Percentiles rank a stretch among this genome's conserved stretches.
These are phyloP conservation scores for Larix kaempferi DNA, from an alignment of 75 land plant genomes.

Conservation along the genomic window DNA sequence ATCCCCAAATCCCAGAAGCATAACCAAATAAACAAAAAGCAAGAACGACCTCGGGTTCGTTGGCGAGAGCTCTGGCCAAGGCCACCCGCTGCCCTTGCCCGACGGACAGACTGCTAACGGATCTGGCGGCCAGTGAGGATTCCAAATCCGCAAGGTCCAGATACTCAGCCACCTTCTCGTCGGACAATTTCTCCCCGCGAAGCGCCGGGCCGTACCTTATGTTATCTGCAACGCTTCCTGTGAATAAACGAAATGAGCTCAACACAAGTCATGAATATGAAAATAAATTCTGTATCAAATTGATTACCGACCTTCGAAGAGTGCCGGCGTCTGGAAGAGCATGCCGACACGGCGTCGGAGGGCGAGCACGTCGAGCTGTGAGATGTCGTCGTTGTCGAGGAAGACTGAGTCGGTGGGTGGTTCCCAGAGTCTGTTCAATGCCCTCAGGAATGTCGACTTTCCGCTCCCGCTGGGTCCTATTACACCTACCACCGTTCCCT, in stretches of 20 bases:
- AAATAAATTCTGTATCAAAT: no score
- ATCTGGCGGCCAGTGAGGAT: slow-evolving; percentile 40
- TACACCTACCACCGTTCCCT: slow-evolving; percentile 66
- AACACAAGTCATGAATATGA: not conserved
- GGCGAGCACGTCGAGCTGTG: slow-evolving; percentile 56
- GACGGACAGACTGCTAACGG: slow-evolving; percentile 60
- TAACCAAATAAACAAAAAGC: not conserved
- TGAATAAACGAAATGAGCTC: no score
- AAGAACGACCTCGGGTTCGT: slow-evolving; percentile 71
- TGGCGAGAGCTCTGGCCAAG: slow-evolving; percentile 88
- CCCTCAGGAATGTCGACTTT: slow-evolving; percentile 80
- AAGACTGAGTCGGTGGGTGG: slow-evolving; percentile 66
- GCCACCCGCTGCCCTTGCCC: slow-evolving; percentile 98
- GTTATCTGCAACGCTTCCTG: slow-evolving; percentile 92
- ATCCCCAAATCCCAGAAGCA: no score
- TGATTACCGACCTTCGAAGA: slow-evolving; percentile 66
- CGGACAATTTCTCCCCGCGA: slow-evolving; percentile 53
- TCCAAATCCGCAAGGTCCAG: slow-evolving; percentile 73
- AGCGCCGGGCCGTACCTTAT: slow-evolving; percentile 76
- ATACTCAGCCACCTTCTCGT: slow-evolving; percentile 47
- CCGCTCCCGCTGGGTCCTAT: slow-evolving; percentile 98
- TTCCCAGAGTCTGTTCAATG: slow-evolving; percentile 94
- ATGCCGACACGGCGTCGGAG: slow-evolving; percentile 89
- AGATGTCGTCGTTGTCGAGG: slow-evolving; percentile 73
- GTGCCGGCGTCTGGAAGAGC: slow-evolving; percentile 87